These are phyloP conservation scores for Darksidea phi DNA, from an alignment of 495 filamentous ascomycete species.

Conservation along the genomic window DNA sequence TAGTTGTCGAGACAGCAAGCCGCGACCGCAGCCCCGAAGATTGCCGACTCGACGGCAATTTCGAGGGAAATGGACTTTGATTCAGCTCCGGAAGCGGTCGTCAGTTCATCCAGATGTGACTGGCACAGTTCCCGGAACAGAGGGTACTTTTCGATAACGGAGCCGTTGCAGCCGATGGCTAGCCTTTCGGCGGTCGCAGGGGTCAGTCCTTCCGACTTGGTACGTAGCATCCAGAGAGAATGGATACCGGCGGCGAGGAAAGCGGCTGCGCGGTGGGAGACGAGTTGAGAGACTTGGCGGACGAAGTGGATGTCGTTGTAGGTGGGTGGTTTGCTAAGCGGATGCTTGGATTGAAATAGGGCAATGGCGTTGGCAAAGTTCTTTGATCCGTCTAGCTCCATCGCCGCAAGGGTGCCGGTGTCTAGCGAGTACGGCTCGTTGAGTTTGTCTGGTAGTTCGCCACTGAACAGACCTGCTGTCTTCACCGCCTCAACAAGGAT, in stretches of 20 bases:
- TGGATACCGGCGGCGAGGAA: constrained; percentile 66
- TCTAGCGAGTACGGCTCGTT: constrained; percentile 58
- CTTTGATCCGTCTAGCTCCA: constrained; percentile 57
- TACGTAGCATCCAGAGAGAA: constrained; percentile 60
- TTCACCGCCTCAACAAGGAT: constrained; percentile 57
- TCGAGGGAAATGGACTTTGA: constrained; percentile 50
- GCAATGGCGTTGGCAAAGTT: constrained; percentile 49
- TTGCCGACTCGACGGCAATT: constrained; percentile 58
- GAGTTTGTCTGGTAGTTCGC: constrained; percentile 55
- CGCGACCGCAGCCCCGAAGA: constrained; percentile 63
- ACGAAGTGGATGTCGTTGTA: constrained; percentile 57
- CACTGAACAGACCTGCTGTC: constrained; percentile 55
- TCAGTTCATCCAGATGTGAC: constrained; percentile 51
- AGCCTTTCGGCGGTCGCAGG: constrained; percentile 36
- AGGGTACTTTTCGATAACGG: constrained; percentile 65
- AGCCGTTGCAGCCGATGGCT: constrained; percentile 62
- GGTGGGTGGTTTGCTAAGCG: constrained; percentile 48
- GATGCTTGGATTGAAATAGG: constrained; percentile 54
- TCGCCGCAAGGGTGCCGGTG: constrained; percentile 59
- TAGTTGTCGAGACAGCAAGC: constrained; percentile 48
- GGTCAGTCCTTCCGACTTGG: constrained; percentile 48
- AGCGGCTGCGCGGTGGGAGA: constrained; percentile 60
- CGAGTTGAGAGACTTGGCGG: constrained; percentile 51
- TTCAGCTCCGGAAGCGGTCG: constrained; percentile 25
- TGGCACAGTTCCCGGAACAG: constrained; percentile 53